Conservation (phyloP, 2,329 filamentous ascomycete genomes). For the Phoma sp. region DNA sequence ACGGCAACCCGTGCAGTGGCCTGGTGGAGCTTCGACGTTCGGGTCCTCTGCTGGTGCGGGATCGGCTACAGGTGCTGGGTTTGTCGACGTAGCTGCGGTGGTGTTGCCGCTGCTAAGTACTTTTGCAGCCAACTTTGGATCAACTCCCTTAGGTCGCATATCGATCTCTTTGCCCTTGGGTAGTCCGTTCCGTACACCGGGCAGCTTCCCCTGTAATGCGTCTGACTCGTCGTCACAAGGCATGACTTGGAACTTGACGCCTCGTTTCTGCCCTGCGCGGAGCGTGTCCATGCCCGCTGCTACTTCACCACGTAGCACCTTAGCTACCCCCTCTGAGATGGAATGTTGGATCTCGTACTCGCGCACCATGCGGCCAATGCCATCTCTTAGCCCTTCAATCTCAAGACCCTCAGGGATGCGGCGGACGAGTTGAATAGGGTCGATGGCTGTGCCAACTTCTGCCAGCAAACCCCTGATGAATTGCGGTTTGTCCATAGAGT, state of each 20-base stretch:
- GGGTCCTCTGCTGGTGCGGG: constrained; percentile 27
- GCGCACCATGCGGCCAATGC: constrained; percentile 86
- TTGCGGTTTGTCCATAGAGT: constrained; percentile 95
- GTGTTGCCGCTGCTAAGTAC: constrained; percentile 28
- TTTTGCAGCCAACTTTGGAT: constrained; percentile 34
- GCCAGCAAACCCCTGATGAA: constrained; percentile 93
- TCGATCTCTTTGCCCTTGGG: constrained; percentile 32
- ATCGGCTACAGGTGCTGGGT: constrained; percentile 29
- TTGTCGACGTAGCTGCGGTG: constrained; percentile 30
- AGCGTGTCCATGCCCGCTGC: constrained; percentile 81
- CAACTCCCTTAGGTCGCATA: constrained; percentile 37
- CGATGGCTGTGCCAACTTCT: constrained; percentile 91
- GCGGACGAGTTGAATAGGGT: constrained; percentile 87
- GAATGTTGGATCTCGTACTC: constrained; percentile 96
- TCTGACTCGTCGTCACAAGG: constrained; percentile 46
- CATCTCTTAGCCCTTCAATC: constrained; percentile 87
- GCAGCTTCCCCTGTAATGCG: constrained; percentile 15
- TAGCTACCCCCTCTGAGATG: constrained; percentile 88
- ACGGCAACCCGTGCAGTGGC: constrained; percentile 45
- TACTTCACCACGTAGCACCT: constrained; percentile 86
- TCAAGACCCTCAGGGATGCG: constrained; percentile 92
- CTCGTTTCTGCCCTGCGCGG: constrained; percentile 78
- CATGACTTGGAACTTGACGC: constrained; percentile 85
- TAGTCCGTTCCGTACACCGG: constrained; percentile 6
- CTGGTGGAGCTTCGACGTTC: constrained; percentile 37